A percentile compares a stretch with the other conserved stretches of the same genome.
These are phyloP conservation scores for Entoloma clypeatum DNA, from an alignment of 1,284 basidiomycete species.

Conservation along the genomic window DNA sequence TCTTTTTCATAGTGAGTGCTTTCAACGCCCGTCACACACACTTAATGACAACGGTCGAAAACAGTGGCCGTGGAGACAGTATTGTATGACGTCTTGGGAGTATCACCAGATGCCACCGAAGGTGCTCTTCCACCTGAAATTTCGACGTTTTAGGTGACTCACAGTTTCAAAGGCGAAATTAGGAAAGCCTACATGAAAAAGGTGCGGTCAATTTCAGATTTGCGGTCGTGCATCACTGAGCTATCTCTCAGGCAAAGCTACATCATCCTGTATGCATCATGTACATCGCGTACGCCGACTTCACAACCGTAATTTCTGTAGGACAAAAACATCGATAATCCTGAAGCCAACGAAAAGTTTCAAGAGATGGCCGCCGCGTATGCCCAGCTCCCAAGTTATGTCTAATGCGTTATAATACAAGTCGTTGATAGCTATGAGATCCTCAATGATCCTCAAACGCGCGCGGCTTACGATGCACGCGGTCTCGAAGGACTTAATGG, in stretches of 20 bases:
- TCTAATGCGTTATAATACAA: constrained; percentile 10
- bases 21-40: too few species aligned
- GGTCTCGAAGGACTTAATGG: constrained; percentile 70
- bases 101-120: constrained; percentile 65
- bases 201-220: constrained; percentile 37
- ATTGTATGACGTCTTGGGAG: constrained; percentile 79
- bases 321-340: constrained; percentile 74
- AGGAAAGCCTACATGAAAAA: constrained; percentile 92
- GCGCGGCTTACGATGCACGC: constrained; percentile 77
- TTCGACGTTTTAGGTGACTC: constrained; percentile 15
- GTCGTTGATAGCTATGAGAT: constrained; percentile 70
- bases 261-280: constrained; percentile 77
- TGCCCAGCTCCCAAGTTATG: constrained; percentile 29
- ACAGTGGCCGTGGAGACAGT: constrained; percentile 75
- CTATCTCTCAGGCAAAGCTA: constrained; percentile 67
- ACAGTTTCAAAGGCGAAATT: constrained; percentile 61
- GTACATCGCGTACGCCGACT: not conserved
- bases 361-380: constrained; percentile 87
- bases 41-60: too few species aligned
- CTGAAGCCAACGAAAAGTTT: constrained; percentile 74
- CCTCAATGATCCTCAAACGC: constrained; percentile 72
- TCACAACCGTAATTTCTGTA: constrained; percentile 9
- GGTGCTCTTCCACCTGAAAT: constrained; percentile 38
- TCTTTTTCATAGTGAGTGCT: too few species aligned
- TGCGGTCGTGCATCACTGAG: constrained; percentile 23